Percentiles rank a stretch among this genome's conserved stretches.
Evolutionary conservation across 495 filamentous ascomycete genomes (phyloP).

Genomic region (Copromyces sp.): DNA sequence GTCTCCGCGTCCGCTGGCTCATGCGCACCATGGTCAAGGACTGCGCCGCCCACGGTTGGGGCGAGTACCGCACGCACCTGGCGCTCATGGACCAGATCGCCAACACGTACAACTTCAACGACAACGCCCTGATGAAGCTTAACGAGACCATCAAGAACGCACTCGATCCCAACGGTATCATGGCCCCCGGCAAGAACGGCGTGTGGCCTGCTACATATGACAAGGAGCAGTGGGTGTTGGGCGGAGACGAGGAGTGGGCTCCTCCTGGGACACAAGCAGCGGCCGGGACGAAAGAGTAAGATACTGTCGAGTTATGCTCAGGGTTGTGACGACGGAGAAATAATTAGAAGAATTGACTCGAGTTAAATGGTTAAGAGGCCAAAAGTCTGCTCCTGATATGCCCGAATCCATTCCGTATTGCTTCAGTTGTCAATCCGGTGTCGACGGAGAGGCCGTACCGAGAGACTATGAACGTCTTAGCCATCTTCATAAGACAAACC

Average conservation of each 20-base stretch:
- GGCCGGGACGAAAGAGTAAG: neutral
- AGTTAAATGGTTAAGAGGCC: neutral
- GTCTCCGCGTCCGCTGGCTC: slow-evolving; percentile 27
- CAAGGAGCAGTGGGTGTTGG: slow-evolving; percentile 24
- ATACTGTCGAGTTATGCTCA: neutral
- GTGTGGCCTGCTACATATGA: slow-evolving; percentile 46
- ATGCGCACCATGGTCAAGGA: slow-evolving; percentile 39
- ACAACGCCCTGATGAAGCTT: slow-evolving; percentile 41
- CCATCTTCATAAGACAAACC: neutral
- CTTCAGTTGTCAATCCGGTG: neutral
- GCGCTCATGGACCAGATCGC: slow-evolving; percentile 47
- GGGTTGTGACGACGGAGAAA: neutral
- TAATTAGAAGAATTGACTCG: neutral
- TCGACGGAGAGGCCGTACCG: neutral
- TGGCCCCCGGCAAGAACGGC: slow-evolving; percentile 45
- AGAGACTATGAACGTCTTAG: neutral
- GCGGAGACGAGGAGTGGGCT: slow-evolving; percentile 19
- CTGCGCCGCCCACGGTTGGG: slow-evolving; percentile 40
- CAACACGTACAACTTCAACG: slow-evolving; percentile 46
- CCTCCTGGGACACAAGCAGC: neutral
- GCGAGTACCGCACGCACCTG: slow-evolving; percentile 50
- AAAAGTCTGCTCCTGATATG: neutral
- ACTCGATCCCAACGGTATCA: slow-evolving; percentile 49
- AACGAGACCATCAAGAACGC: slow-evolving; percentile 47
- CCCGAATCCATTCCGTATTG: neutral